Evolutionary conservation across 2,329 filamentous ascomycete genomes (phyloP), one percentile per base, ranked within the genome.

Genomic region (Colletotrichum karsti): DNA sequence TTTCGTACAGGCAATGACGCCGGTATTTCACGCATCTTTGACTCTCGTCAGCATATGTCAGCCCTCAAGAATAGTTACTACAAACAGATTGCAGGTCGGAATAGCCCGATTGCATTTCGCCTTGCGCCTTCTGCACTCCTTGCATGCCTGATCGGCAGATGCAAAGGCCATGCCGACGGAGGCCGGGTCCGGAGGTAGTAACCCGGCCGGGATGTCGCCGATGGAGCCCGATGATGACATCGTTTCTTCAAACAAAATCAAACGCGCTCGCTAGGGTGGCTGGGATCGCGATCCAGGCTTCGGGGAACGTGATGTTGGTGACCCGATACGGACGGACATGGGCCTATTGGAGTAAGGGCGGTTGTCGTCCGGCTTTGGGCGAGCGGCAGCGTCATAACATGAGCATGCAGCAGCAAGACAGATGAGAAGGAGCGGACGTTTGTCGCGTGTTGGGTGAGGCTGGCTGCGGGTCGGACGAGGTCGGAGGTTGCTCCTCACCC

Each of bases 1-100:
- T 83, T 70, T 85, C 83, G 63, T 86, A 86, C 7, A 84, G 74
- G 67, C 84, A 86, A 67, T 83, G 80, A 13, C 83, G 75, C 44
- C 80, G 77, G 70, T 83, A 82, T 63, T 80, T 80, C 53, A 78
- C 72, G 70, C 83, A 85, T 15, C 46, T 50, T 24, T 44, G 7
- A 8, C 13, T 28, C 15, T 10, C 13, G 8, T 50, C 12, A 50
- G 15, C 5, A n/a, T 30, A 9, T 24, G 13, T 15, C n/a, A 5
- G 20, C 44, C 26, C 4, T 10, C 4, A 8, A 50, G 30, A 33
- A 4, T 6, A 13, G 24, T 50, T 63, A 79, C 80, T 42, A 78
- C 72, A 70, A 82, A 85, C 18, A 80, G 72, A 41, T 76, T 75
- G 67, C 80, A 82, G 4, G 74, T 79, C 10, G 80, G 80, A 30